A percentile compares a stretch with the other conserved stretches of the same genome.
Evolutionary conservation across 306 rosid genomes (phyloP).

Genomic region (Ormosia semicastrata): DNA sequence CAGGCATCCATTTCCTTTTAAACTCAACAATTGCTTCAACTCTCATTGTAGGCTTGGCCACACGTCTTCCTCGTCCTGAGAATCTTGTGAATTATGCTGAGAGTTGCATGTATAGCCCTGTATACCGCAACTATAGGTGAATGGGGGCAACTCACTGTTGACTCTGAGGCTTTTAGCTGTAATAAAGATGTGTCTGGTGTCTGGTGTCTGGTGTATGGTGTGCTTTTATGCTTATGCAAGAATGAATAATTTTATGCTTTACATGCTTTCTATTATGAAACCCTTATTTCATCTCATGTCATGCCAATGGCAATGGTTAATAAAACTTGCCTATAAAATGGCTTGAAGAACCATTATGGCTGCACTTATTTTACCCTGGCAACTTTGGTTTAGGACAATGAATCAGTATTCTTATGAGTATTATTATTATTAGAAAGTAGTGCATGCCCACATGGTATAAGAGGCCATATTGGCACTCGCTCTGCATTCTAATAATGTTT

Average conservation of each 20-base stretch:
- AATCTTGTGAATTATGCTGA: constrained; percentile 79
- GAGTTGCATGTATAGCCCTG: constrained; percentile 89
- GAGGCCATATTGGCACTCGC: too few species aligned
- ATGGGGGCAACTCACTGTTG: background rate
- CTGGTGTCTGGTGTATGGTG: constrained; percentile 26
- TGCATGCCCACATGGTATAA: too few species aligned
- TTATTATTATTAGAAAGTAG: too few species aligned
- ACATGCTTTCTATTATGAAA: background rate
- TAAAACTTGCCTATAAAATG: background rate
- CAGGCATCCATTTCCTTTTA: background rate
- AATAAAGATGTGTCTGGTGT: constrained; percentile 13
- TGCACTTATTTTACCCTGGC: background rate
- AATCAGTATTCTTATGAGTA: too few species aligned
- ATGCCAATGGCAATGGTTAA: background rate
- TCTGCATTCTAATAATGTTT: too few species aligned
- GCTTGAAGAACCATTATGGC: background rate
- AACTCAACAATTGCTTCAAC: constrained; percentile 1
- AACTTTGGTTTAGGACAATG: background rate
- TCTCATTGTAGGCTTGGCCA: constrained; percentile 64
- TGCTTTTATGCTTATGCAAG: background rate
- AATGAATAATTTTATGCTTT: constrained; percentile 12
- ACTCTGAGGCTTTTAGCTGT: background rate
- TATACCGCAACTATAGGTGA: constrained; percentile 69
- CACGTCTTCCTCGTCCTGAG: constrained; percentile 83
- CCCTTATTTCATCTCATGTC: background rate